Conservation (phyloP, 2,329 filamentous ascomycete species). For the Penicillium sp. region DNA sequence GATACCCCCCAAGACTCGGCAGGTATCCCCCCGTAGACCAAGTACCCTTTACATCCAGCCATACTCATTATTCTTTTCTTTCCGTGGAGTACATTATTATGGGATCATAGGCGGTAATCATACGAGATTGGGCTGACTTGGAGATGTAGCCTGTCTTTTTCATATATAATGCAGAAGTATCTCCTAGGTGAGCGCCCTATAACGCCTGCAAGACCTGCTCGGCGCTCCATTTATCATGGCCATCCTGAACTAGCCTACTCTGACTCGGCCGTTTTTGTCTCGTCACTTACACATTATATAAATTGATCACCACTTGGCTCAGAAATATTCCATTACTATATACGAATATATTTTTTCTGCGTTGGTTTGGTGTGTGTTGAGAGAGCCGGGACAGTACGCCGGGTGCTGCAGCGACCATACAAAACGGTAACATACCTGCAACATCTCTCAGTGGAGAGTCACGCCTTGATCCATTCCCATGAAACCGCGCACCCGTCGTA, state of each 20-base stretch:
- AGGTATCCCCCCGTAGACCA: too few species aligned
- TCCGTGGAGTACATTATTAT: background rate
- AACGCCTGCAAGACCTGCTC: background rate
- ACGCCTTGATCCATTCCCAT: constrained; percentile 21
- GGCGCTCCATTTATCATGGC: background rate
- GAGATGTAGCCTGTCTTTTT: background rate
- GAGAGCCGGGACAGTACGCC: background rate
- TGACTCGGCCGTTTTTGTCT: background rate
- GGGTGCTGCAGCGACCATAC: background rate
- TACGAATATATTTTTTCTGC: background rate
- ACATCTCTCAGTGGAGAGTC: constrained; percentile 23
- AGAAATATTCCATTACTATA: background rate
- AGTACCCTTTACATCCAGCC: background rate
- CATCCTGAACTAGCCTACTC: background rate
- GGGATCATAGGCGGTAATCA: background rate
- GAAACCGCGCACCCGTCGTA: constrained; percentile 29
- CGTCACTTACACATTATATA: background rate
- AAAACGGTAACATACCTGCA: constrained; percentile 23
- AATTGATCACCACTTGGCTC: background rate
- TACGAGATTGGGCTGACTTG: background rate
- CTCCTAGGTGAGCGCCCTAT: background rate
- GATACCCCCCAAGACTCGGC: background rate
- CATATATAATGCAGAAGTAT: too few species aligned
- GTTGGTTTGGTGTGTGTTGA: background rate
- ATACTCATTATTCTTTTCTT: background rate